Evolutionary conservation across 2,329 filamentous ascomycete species (phyloP).

Genomic region (Fusarium albidum): DNA sequence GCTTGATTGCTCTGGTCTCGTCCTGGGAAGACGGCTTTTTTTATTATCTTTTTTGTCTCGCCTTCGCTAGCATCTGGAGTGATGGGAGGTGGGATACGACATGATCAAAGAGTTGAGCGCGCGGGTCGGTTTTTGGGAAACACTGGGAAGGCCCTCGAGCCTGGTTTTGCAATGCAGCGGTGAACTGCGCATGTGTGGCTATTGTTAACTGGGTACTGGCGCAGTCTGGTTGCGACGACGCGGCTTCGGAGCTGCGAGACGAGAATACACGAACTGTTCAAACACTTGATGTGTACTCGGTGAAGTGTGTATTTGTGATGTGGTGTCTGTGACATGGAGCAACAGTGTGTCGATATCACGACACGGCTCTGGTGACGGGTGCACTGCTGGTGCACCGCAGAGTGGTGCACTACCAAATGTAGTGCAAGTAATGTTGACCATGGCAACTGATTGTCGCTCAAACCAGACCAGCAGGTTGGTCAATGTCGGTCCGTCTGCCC

Average conservation of each 20-base stretch:
- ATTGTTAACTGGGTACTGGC: slow-evolving; percentile 46
- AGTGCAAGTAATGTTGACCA: too few species aligned
- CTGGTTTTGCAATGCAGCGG: slow-evolving; percentile 47
- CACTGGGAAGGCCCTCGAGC: slow-evolving; percentile 44
- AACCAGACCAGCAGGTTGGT: too few species aligned
- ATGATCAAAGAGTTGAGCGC: slow-evolving; percentile 45
- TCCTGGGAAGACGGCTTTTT: slow-evolving; percentile 36
- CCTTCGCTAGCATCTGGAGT: slow-evolving; percentile 45
- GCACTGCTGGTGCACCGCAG: too few species aligned
- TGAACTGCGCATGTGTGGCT: slow-evolving; percentile 42
- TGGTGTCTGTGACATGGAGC: background rate
- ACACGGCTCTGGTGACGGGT: too few species aligned
- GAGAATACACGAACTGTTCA: slow-evolving; percentile 51
- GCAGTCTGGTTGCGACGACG: slow-evolving; percentile 44
- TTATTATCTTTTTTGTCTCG: slow-evolving; percentile 34
- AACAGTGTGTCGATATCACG: too few species aligned
- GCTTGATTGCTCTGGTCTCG: slow-evolving; percentile 41
- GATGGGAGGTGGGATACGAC: slow-evolving; percentile 41
- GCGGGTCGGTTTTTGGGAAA: slow-evolving; percentile 43
- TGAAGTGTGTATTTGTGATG: background rate
- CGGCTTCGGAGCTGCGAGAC: slow-evolving; percentile 44
- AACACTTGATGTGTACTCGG: slow-evolving; percentile 12
- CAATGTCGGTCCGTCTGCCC: too few species aligned
- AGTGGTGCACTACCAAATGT: too few species aligned
- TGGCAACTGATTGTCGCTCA: too few species aligned